Base-by-base conservation (phyloP, 805 yeast species). In the Candida ficus region DNA sequence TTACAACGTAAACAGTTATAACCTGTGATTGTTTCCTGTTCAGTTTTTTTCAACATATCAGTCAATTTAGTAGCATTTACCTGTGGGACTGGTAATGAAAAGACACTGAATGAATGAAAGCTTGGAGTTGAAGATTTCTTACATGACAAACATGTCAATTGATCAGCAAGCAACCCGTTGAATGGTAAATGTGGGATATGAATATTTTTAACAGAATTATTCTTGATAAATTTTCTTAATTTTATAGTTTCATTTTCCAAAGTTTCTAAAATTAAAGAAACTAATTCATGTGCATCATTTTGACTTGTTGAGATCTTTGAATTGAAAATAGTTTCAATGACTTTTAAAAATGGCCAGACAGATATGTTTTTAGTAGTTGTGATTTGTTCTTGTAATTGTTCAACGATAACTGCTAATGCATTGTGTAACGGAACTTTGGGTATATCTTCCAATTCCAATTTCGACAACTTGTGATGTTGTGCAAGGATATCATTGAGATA, bases 201-300 rank as follows among this genome's bases (percentile, higher is more conserved):
- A 3, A 51, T 28, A 14, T 52, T 51, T 25, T 51, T 33, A 4
- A 26, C n/a, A 7, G 14, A 20, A 16, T 29, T 18, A 11, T 37
- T 39, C 26, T 51, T 52, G 10, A 49, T 49, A 37, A 64, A 65
- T 35, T 62, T 66, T 26, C 57, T 60, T 35, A 80, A 44, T 33
- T 61, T 63, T 9, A 65, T 52, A 48, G 75, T 70, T 56, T 91
- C 97, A 40, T 70, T 71, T 37, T 83, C 79, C 37, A 93, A 65
- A 0, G 91, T 80, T 53, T 90, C 95, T 18, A 91, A 64, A 17
- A 90, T 70, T 38, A 87, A 62, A 57, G 88, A 95, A 23, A 91
- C 74, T 47, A 93, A 69, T 55, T 91, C 99, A 53, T 93, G 97
- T 0, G 98, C 96, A 64, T 91, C 99, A 55, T 91, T 95, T 60